A percentile compares a stretch with the other conserved stretches of the same genome.
Evolutionary conservation across 1,139 yeast species (phyloP).

Genomic region (Wickerhamomyces sp.): DNA sequence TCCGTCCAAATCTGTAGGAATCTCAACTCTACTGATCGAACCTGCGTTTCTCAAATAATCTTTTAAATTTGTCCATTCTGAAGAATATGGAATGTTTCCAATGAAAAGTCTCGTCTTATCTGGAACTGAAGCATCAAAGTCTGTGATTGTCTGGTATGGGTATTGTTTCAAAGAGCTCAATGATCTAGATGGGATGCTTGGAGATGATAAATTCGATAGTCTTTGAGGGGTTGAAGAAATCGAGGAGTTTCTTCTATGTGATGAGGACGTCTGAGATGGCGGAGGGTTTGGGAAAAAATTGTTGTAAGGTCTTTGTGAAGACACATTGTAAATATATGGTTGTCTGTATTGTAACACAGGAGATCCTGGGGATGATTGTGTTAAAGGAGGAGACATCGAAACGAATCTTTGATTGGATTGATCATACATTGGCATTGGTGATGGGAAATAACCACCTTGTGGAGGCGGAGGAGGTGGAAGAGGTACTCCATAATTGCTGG

Average conservation of each 20-base stretch:
- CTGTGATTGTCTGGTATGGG: slow-evolving; percentile 19
- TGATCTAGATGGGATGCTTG: slow-evolving; percentile 8
- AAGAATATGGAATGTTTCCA: slow-evolving; percentile 53
- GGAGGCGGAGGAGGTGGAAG: too few species aligned
- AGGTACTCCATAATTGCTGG: too few species aligned
- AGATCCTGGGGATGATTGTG: too few species aligned
- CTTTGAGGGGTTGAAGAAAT: slow-evolving; percentile 2
- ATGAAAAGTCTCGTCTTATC: slow-evolving; percentile 45
- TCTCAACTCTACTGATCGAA: slow-evolving; percentile 46
- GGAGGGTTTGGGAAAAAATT: neutral
- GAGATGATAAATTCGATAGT: slow-evolving; percentile 1
- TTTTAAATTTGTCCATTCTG: slow-evolving; percentile 53
- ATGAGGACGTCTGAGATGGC: neutral
- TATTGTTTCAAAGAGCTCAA: slow-evolving; percentile 18
- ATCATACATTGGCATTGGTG: too few species aligned
- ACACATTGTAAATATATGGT: neutral
- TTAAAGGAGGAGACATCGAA: too few species aligned
- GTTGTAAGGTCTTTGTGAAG: neutral
- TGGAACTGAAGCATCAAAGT: slow-evolving; percentile 9
- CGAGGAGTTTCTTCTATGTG: slow-evolving; percentile 1
- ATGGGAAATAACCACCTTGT: too few species aligned
- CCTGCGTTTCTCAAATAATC: slow-evolving; percentile 40
- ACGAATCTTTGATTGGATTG: too few species aligned
- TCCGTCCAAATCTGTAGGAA: slow-evolving; percentile 54
- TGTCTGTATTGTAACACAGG: neutral